Conservation (phyloP, 2,329 filamentous ascomycete genomes). For the Cytospora chrysosperma region DNA sequence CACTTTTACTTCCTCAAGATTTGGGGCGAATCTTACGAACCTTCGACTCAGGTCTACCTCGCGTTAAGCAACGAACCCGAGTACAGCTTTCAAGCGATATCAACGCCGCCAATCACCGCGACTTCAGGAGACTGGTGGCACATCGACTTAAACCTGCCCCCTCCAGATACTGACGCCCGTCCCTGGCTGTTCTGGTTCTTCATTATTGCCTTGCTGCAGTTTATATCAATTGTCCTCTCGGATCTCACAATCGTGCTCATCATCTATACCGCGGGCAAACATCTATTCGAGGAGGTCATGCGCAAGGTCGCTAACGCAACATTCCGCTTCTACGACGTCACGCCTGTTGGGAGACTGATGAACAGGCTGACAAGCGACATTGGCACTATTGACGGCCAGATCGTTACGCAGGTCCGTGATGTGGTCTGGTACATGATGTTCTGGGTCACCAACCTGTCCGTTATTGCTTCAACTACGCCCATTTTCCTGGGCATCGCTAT, state of each 20-base stretch:
- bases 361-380: constrained; percentile 90
- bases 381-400: constrained; percentile 83
- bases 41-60: constrained; percentile 20
- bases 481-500: constrained; percentile 72
- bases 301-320: constrained; percentile 72
- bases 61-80: constrained; percentile 12
- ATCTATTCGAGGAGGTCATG: constrained; percentile 73
- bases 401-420: constrained; percentile 69
- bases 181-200: constrained; percentile 76
- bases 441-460: constrained; percentile 69
- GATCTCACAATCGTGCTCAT: constrained; percentile 73
- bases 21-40: constrained; percentile 76
- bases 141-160: constrained; percentile 52
- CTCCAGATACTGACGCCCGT: constrained; percentile 63
- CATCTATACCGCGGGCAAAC: constrained; percentile 73
- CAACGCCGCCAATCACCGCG: constrained; percentile 2
- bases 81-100: constrained; percentile 1
- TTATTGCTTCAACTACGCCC: constrained; percentile 79
- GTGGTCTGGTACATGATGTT: constrained; percentile 70
- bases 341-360: constrained; percentile 85
- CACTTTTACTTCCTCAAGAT: constrained; percentile 81
- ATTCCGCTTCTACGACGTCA: constrained; percentile 89
- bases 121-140: constrained; percentile 29
- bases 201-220: constrained; percentile 60
- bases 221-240: constrained; percentile 58